Base-by-base conservation (phyloP, 2,329 filamentous ascomycete species). In the Xylaria sp. region DNA sequence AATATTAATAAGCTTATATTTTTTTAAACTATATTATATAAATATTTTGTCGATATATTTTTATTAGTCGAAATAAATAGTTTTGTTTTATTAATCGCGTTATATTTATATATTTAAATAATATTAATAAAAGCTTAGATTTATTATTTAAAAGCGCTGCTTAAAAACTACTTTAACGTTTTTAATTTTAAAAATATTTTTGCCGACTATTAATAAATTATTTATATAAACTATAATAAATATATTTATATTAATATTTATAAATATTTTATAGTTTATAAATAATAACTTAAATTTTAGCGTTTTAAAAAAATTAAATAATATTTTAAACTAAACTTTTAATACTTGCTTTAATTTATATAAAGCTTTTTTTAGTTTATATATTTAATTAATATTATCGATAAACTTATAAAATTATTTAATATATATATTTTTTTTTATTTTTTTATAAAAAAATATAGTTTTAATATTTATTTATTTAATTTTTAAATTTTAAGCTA, bases 41-140 rank as follows among this genome's bases (percentile, higher is more conserved):
- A 63, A 48, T 55, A 63, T 23, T 39, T 63, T 63, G 28, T 63
- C 25, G 25, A 63, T 63, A 63, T 63, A 63, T 4, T 12, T 63
- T 63, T 63, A 25, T 63, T 63, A 63, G 48, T 63, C 48, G 25
- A 63, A 63, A 48, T 63, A 63, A 63, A 63, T 63, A 23, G 25
- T 56, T 63, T 63, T 34, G 3, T 63, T 63, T 56, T 23, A 10
- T 25, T 48, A 10, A 2, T 63, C 48, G 3, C 13, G 18, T 18
- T 37, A 56, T 23, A 63, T 63, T 34, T 56, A 56, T 46, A 63
- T 63, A 48, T 23, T 37, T 34, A 63, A 63, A 8, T 63, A 63
- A 48, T 63, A 63, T 55, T 63, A 63, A n/a, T 25, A 63, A 9
- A 48, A 34, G 0, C 12, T n/a, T 46, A 63, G 39, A 7, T 63